Conservation (phyloP, 345 rosid species). For the Citrus australasica region DNA sequence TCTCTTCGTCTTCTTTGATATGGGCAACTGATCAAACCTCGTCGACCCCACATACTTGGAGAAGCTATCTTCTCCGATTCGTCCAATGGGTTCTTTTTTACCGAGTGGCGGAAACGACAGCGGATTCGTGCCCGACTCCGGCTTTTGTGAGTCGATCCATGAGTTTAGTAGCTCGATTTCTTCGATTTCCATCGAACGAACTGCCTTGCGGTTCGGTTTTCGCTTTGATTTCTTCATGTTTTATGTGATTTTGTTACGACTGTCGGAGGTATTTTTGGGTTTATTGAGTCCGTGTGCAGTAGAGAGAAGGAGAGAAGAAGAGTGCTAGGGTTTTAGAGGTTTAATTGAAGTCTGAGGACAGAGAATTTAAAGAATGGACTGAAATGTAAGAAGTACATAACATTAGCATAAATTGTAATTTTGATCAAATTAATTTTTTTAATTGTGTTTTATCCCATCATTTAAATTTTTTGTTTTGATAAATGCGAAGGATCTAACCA, state of each 20-base stretch:
- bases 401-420: not conserved
- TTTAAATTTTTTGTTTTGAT: no score
- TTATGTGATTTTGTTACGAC: not conserved
- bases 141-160: conserved; percentile 85
- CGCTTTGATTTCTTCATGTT: conserved; percentile 39
- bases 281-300: not conserved
- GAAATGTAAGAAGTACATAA: not conserved
- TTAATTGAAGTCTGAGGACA: not conserved
- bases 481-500: no score
- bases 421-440: no score
- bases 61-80: conserved; percentile 39
- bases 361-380: not conserved
- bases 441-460: no score
- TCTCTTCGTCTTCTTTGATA: conserved; percentile 69
- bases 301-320: not conserved
- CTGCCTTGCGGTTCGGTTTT: conserved; percentile 37
- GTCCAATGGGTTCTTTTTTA: conserved; percentile 48
- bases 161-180: conserved; percentile 51
- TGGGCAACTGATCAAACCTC: conserved; percentile 62
- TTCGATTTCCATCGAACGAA: conserved; percentile 41
- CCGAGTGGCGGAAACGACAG: conserved; percentile 51
- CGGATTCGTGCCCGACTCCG: conserved; percentile 84
- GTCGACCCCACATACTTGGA: conserved; percentile 62
- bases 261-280: not conserved
- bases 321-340: not conserved